Evolutionary conservation across 768 basidiomycete genomes (phyloP), one percentile per base, ranked within the genome.

Genomic region (Trametes coccinea): DNA sequence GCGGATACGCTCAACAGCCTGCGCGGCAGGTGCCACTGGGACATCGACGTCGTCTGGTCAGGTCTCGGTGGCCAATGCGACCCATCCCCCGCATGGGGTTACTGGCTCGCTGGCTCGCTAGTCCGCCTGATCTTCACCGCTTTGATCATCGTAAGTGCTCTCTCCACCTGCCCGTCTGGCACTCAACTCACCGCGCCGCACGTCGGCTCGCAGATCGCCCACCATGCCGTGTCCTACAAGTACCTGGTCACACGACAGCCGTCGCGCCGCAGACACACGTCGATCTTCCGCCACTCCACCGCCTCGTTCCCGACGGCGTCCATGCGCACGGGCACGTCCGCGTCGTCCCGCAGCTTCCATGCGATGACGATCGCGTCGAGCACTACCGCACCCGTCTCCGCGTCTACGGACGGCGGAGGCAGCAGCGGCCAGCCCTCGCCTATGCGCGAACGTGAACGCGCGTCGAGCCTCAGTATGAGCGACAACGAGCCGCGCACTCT

Each of bases 11-110:
- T 76, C 55, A 62, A 82, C 46, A 73, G 75, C 56, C 66, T 76
- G 40, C 70, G 68, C 27, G 71, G 71, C 46, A 79, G 84, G n/a
- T 91, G 90, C 61, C 72, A 74, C 47, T 77, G 88, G 74, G 85
- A 89, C 63, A 75, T 90, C 45, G 90, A 91, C 68, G 76, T 85
- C 45, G 74, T 86, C 9, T 92, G 90, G 90, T 80, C 83, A 4
- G 75, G 77, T 11, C 67, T 68, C 0, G 74, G 71, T 61, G 49
- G 67, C 60, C 54, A 59, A 60, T 55, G 78, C 70, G 47, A 64
- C 49, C 56, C 71, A 37, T 73, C 77, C 4, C 75, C 78, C 5
- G 59, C 78, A 2, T 85, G 83, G 79, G 74, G 76, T 1, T 72
- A 75, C 7, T 91, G 88, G 89, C 68, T 87, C 22, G 74, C 75